Evolutionary conservation across 2,329 filamentous ascomycete genomes (phyloP).

Genomic region (Claviceps capensis): DNA sequence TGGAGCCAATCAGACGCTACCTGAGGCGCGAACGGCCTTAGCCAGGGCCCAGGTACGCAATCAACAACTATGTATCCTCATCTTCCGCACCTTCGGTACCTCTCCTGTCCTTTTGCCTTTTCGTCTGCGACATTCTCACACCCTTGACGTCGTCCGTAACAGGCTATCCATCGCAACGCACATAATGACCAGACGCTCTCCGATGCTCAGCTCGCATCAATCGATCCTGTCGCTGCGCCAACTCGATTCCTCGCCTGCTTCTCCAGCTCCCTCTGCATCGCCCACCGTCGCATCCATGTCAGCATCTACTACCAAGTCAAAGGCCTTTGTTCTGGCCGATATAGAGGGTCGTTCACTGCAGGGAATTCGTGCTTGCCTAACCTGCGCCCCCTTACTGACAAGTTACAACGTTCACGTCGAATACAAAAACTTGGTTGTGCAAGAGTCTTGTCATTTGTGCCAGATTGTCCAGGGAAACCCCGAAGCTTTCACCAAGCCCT

Average conservation of each 20-base stretch:
- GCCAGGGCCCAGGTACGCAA: neutral
- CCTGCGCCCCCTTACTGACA: no score
- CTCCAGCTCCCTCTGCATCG: constrained; percentile 11
- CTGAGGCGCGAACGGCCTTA: neutral
- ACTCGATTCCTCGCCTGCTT: constrained; percentile 15
- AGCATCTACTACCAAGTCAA: constrained; percentile 9
- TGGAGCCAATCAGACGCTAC: no score
- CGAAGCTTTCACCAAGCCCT: constrained; percentile 66
- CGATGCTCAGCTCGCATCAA: constrained; percentile 28
- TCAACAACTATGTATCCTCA: neutral
- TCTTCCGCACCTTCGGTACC: neutral
- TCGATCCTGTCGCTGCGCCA: constrained; percentile 33
- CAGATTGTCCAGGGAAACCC: constrained; percentile 29
- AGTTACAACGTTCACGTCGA: no score
- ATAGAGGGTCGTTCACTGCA: constrained; percentile 22
- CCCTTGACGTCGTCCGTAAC: neutral
- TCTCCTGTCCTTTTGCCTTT: neutral
- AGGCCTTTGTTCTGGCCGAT: constrained; percentile 35
- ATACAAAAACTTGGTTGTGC: no score
- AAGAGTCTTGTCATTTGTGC: constrained; percentile 22
- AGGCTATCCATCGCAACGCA: neutral
- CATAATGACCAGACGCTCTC: constrained; percentile 31
- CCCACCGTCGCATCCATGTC: neutral
- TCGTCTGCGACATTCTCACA: neutral
- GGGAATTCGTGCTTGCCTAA: constrained; percentile 25